These are phyloP conservation scores for Aspergillaceae sp. DNA, from an alignment of 2,329 filamentous ascomycete genomes.

Conservation along the genomic window DNA sequence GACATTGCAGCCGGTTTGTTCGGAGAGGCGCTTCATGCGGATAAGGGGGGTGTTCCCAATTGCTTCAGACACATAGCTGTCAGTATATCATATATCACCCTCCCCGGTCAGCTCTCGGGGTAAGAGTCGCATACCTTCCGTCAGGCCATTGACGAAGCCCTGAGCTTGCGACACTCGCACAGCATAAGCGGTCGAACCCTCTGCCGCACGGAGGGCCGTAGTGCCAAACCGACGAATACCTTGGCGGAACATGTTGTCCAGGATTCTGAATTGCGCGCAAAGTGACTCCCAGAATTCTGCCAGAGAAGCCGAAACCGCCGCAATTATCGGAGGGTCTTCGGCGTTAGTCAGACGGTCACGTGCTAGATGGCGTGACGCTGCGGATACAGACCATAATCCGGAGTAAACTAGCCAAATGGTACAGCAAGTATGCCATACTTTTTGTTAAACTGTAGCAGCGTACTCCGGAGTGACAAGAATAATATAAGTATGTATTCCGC, in stretches of 20 bases:
- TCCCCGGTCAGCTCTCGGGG: neutral
- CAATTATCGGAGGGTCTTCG: constrained; percentile 12
- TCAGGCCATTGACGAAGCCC: constrained; percentile 66
- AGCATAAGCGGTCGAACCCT: constrained; percentile 51
- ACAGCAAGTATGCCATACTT: no score
- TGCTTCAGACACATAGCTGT: constrained; percentile 37
- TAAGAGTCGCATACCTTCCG: constrained; percentile 56
- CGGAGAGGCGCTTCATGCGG: constrained; percentile 75
- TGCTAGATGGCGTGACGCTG: constrained; percentile 10
- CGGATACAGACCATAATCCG: no score
- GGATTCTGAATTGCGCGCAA: constrained; percentile 3
- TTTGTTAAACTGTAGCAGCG: no score
- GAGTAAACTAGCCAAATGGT: no score
- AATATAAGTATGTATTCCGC: no score
- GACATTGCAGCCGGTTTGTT: constrained; percentile 85
- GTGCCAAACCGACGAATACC: constrained; percentile 60
- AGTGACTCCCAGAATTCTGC: neutral
- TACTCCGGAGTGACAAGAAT: no score
- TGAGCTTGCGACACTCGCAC: constrained; percentile 71
- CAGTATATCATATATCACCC: constrained; percentile 1
- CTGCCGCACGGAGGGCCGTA: constrained; percentile 48
- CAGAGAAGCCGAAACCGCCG: neutral
- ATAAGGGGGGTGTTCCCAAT: constrained; percentile 97
- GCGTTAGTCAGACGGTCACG: constrained; percentile 16
- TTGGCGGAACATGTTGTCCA: constrained; percentile 57